A percentile compares a stretch with the other conserved stretches of the same genome.
Evolutionary conservation across 2,329 filamentous ascomycete genomes (phyloP).

Genomic region (Alternaria sp.): DNA sequence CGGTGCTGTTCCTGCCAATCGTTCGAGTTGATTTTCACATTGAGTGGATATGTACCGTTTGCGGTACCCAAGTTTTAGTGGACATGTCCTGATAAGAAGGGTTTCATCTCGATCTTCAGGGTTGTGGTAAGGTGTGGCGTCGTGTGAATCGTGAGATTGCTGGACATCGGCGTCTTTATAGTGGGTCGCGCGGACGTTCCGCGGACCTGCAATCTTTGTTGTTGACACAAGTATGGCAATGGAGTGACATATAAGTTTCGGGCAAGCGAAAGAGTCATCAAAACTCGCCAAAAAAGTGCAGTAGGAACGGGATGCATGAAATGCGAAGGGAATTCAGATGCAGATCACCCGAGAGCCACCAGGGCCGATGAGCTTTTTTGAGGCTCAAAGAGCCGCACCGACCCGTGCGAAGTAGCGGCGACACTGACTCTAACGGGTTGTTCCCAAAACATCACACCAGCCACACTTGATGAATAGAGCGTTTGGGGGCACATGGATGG

Average conservation of each 20-base stretch:
- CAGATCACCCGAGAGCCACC: background rate
- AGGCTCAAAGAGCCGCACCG: background rate
- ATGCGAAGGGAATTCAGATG: background rate
- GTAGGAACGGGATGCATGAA: background rate
- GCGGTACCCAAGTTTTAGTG: background rate
- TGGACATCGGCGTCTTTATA: slow-evolving; percentile 9
- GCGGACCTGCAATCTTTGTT: background rate
- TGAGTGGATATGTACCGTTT: background rate
- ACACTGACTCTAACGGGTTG: background rate
- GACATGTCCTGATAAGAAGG: slow-evolving; percentile 3
- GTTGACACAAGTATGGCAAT: background rate
- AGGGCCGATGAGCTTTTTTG: background rate
- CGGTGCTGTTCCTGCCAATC: slow-evolving; percentile 9
- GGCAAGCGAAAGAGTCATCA: background rate
- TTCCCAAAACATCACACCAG: background rate
- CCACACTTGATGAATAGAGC: background rate
- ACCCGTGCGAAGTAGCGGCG: background rate
- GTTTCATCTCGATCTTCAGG: slow-evolving; percentile 11
- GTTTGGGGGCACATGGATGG: background rate
- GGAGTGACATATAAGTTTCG: background rate
- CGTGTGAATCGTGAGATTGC: slow-evolving; percentile 9
- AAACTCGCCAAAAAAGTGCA: background rate
- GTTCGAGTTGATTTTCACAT: background rate
- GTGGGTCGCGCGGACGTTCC: slow-evolving; percentile 2
- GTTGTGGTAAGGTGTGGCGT: slow-evolving; percentile 10